Evolutionary conservation across 257 asterid genomes (phyloP).

Genomic region (Solanum lycopersicoides): DNA sequence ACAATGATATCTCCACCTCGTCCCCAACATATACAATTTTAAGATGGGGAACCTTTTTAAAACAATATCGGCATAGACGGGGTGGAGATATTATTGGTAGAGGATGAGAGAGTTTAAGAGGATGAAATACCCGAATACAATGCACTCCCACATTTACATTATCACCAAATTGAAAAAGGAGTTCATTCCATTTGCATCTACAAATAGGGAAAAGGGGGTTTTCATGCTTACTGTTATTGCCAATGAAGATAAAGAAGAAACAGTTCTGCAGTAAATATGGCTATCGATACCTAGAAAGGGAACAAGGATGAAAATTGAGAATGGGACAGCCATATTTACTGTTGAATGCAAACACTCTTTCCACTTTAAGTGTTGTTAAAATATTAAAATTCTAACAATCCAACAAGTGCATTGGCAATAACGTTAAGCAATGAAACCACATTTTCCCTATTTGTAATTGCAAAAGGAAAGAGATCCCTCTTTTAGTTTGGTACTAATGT

Average conservation of each 20-base stretch:
- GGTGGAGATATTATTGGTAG: background rate
- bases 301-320: background rate
- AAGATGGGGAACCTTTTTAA: too few relatives aligned
- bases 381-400: too few relatives aligned
- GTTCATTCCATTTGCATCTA: background rate
- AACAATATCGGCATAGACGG: background rate
- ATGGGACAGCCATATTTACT: background rate
- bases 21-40: too few relatives aligned
- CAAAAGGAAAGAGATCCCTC: too few relatives aligned
- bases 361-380: too few relatives aligned
- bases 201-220: background rate
- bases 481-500: too few relatives aligned
- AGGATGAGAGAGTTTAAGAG: background rate
- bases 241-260: background rate
- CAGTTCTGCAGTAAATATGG: background rate
- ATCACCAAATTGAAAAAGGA: background rate
- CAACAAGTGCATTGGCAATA: too few relatives aligned
- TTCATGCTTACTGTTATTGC: background rate
- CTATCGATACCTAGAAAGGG: background rate
- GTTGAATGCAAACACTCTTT: background rate
- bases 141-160: background rate
- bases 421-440: too few relatives aligned
- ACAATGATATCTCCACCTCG: too few relatives aligned
- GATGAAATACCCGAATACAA: background rate
- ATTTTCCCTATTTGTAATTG: too few relatives aligned